Evolutionary conservation across 2,329 filamentous ascomycete genomes (phyloP).

Genomic region (Aspergillus nomiae): DNA sequence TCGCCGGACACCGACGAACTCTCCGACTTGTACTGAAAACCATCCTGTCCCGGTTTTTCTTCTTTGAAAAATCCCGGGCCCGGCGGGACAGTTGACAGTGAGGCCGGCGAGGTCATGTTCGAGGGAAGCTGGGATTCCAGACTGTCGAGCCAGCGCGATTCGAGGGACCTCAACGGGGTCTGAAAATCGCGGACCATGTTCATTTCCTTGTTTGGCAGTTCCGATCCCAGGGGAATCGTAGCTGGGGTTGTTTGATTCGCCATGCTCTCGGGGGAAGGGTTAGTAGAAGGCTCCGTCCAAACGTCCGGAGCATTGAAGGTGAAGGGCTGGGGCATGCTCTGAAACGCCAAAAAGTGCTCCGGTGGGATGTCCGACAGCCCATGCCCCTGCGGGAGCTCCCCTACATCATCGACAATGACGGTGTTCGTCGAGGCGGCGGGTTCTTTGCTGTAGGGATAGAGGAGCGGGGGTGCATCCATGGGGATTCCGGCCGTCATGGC

Average conservation of each 20-base stretch:
- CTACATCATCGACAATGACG: slow-evolving; percentile 40
- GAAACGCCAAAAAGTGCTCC: slow-evolving; percentile 33
- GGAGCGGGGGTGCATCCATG: slow-evolving; percentile 31
- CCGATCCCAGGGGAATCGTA: slow-evolving; percentile 22
- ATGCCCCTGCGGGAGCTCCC: slow-evolving; percentile 31
- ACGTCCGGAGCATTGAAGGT: slow-evolving; percentile 30
- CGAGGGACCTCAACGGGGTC: slow-evolving; percentile 31
- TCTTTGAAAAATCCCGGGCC: slow-evolving; percentile 20
- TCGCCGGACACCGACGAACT: slow-evolving; percentile 42
- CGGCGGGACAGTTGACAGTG: slow-evolving; percentile 24
- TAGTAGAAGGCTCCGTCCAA: slow-evolving; percentile 28
- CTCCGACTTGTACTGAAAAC: slow-evolving; percentile 39
- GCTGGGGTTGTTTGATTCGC: slow-evolving; percentile 6
- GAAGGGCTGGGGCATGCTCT: slow-evolving; percentile 33
- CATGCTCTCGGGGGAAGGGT: slow-evolving; percentile 10
- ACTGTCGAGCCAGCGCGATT: slow-evolving; percentile 36
- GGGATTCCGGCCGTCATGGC: slow-evolving; percentile 34
- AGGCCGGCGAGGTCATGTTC: slow-evolving; percentile 29
- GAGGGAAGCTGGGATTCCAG: slow-evolving; percentile 37
- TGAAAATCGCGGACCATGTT: slow-evolving; percentile 25
- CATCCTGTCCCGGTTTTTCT: slow-evolving; percentile 25
- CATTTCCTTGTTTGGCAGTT: slow-evolving; percentile 24
- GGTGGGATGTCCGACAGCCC: slow-evolving; percentile 32
- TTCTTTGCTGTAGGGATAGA: slow-evolving; percentile 38
- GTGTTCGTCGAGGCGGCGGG: slow-evolving; percentile 27